Evolutionary conservation across 805 yeast species (phyloP).

Genomic region (Clavispora fructus): DNA sequence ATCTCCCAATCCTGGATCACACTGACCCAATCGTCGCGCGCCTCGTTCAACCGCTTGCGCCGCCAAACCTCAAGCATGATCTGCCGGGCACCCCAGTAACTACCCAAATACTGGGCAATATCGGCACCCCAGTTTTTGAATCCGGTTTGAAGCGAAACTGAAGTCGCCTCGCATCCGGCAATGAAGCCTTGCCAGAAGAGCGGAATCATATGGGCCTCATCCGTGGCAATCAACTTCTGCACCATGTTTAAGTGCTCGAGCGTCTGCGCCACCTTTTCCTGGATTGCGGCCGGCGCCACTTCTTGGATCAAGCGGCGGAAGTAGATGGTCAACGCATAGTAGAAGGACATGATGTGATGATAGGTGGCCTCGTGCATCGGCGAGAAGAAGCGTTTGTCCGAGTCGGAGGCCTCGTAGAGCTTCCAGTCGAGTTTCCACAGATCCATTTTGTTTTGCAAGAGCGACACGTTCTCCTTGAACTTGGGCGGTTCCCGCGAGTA

Average conservation of each 20-base stretch:
- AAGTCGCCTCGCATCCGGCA: slow-evolving; percentile 76
- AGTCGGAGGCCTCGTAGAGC: slow-evolving; percentile 38
- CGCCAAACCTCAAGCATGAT: slow-evolving; percentile 86
- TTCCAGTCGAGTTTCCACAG: slow-evolving; percentile 78
- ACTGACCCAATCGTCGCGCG: slow-evolving; percentile 68
- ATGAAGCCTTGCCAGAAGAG: slow-evolving; percentile 86
- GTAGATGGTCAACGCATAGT: slow-evolving; percentile 66
- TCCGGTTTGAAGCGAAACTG: slow-evolving; percentile 52
- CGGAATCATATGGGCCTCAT: slow-evolving; percentile 62
- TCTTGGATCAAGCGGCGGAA: slow-evolving; percentile 60
- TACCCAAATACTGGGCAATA: slow-evolving; percentile 52
- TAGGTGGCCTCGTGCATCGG: slow-evolving; percentile 66
- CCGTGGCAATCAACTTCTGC: slow-evolving; percentile 50
- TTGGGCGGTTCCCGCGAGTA: slow-evolving; percentile 27
- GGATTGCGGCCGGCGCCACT: slow-evolving; percentile 51
- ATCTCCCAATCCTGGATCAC: slow-evolving; percentile 82
- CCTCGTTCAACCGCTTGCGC: slow-evolving; percentile 55
- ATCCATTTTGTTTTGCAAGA: slow-evolving; percentile 43
- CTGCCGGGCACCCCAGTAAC: slow-evolving; percentile 82
- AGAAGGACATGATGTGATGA: slow-evolving; percentile 77
- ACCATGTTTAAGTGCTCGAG: slow-evolving; percentile 60
- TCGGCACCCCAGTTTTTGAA: slow-evolving; percentile 72
- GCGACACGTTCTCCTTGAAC: slow-evolving; percentile 20
- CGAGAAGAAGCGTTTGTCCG: slow-evolving; percentile 34
- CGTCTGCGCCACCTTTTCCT: slow-evolving; percentile 55